Conservation (phyloP, 805 yeast genomes). For the Wickerhamomyces hampshirensis region DNA sequence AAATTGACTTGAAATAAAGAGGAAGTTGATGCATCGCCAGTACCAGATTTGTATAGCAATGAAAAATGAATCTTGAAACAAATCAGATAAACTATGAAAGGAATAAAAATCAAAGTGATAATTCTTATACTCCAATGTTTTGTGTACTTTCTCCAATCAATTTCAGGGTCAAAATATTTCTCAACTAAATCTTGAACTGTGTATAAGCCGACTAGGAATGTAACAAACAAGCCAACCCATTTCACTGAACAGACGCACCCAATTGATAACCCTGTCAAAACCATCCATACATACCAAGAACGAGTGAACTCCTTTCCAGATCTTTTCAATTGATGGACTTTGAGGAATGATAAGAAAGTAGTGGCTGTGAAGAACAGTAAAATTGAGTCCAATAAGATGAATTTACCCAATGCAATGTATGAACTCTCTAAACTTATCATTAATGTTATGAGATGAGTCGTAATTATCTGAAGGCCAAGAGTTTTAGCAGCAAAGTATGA, state of each 20-base stretch:
- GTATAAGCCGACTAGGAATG: conserved; percentile 56
- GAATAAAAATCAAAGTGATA: conserved; percentile 61
- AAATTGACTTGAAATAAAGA: conserved; percentile 87
- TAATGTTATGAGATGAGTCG: conserved; percentile 56
- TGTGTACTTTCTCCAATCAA: conserved; percentile 33
- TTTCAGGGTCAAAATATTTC: conserved; percentile 29
- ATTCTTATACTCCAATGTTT: conserved; percentile 74
- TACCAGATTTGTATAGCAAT: conserved; percentile 73
- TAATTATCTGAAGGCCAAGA: conserved; percentile 44
- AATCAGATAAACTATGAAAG: conserved; percentile 60
- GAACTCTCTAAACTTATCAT: conserved; percentile 66
- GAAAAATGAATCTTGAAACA: conserved; percentile 81
- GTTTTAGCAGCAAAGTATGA: conserved; percentile 67
- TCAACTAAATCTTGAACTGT: conserved; percentile 48
- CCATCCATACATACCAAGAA: conserved; percentile 50
- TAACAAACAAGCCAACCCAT: conserved; percentile 78
- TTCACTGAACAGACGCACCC: conserved; percentile 84
- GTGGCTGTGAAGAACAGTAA: conserved; percentile 69
- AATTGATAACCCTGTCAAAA: conserved; percentile 58
- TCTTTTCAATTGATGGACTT: conserved; percentile 44
- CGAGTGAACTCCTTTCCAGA: conserved; percentile 32
- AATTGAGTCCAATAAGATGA: conserved; percentile 74
- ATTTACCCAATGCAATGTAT: conserved; percentile 65
- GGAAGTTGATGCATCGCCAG: conserved; percentile 90
- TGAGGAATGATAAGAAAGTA: conserved; percentile 56